phyloP scores from a whole-genome alignment of 441 rosid species.

The Cnidoscolus chayamansa region DNA sequence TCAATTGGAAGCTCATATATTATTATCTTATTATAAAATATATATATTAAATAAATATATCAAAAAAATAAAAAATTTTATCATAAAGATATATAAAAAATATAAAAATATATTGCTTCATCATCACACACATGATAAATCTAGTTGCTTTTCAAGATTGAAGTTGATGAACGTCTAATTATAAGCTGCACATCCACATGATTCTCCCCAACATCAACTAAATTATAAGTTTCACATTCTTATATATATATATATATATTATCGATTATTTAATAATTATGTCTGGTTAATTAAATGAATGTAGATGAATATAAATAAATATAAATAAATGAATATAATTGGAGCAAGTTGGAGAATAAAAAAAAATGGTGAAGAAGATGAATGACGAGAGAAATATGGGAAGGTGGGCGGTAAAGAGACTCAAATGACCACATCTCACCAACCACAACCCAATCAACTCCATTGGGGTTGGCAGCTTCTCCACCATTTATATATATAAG shows the following conservation, averaged over 20 bases:
- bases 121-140: background rate
- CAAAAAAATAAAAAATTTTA: no score
- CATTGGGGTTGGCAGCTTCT: background rate
- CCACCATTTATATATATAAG: background rate
- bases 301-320: no score
- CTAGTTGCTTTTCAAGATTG: background rate
- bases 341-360: background rate
- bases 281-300: no score
- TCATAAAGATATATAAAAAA: no score
- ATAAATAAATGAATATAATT: no score
- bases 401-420: background rate
- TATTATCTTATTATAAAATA: no score
- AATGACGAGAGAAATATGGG: background rate
- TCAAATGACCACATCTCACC: constrained; percentile 1
- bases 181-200: background rate
- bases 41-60: no score
- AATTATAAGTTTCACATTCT: background rate
- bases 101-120: background rate
- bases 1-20: background rate
- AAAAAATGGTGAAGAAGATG: constrained; percentile 1
- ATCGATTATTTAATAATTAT: no score
- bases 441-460: background rate
- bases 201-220: background rate
- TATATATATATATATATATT: no score
- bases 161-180: background rate